Base-by-base conservation (phyloP, 768 basidiomycete species). In the Cystobasidium onofrii region DNA sequence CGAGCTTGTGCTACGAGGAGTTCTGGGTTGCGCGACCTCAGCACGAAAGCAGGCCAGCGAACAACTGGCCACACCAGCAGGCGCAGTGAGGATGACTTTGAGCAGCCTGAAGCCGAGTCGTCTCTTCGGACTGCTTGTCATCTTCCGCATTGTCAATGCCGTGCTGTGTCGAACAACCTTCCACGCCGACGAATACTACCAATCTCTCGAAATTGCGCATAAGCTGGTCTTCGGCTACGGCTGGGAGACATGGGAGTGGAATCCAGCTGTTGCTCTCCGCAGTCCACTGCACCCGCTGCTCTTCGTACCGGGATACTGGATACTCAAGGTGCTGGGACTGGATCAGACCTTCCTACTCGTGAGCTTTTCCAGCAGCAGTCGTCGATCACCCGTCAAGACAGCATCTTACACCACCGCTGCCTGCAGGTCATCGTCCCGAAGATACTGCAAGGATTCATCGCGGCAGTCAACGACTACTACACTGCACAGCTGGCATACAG, bases 171-270 rank as follows among this genome's bases (percentile, higher is more conserved):
- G 85, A 67, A 91, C 93, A 1, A 90, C 89, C 82, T 98, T 97
- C 80, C 94, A 97, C 80, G 93, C 96, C 9, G 96, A 99, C 81
- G 96, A 98, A 81, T 95, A 90, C 81, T 97, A 89, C 78, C 96
- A 99, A 80, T 86, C 92, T 6, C 85, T 98, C 55, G 96, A 99
- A 80, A 89, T 91, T 57, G 96, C 96, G 0, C 90, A 98, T 80
- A 84, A 84, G 72, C 81, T 88, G 50, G 91, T 96, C 64, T 98
- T 91, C 80, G 92, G 93, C 55, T 92, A 92, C 81, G 95, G 93
- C 1, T 85, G 88, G 76, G 83, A 92, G 50, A 97, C 94, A 29
- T 99, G 96, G 96, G 96, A 99, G 83, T 99, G 96, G 96, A 82
- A 74, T 18, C 77, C 78, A 55, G 66, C 77, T 0, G 80, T 80